Base-by-base conservation (phyloP, 2,329 filamentous ascomycete species). In the Hypoxylon sp. region DNA sequence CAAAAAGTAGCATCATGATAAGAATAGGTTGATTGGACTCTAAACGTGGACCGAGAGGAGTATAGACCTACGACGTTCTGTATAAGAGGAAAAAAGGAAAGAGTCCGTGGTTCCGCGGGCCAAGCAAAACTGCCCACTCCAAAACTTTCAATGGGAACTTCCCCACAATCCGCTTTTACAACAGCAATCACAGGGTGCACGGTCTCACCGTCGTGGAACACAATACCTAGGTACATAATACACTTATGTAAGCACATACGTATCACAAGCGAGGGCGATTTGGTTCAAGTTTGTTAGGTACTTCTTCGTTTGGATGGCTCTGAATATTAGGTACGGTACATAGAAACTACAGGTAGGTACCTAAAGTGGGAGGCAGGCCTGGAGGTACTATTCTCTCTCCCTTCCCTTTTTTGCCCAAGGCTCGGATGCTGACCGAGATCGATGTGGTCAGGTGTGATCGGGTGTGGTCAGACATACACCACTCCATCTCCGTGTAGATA, bases 201-300 rank as follows among this genome's bases (percentile, higher is more conserved):
- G 11, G 34, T 57, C 63, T 64, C 65, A 72, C 65, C 65, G 67
- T 69, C 51, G 30, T 57, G 19, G 49, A 36, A 51, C 28, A 51
- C n/a, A 48, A 17, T 11, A 14, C 10, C 10, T 14, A 23, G 19
- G 43, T 46, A 23, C 3, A 28, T 9, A 17, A 19, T 38, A 38
- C n/a, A 55, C 17, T 41, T 50, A 63, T n/a, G 36, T 63, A 57
- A 46, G 38, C 21, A 57, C 14, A 25, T 46, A 48, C 45, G 34
- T 45, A 30, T 34, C n/a, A 13, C 17, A 41, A 50, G n/a, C 17
- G 19, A 28, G 17, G 28, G 13, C 10, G 45, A 11, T 43, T 21
- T 32, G 23, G 21, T 58, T 32, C 45, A 50, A 41, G 32, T 49
- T 58, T 9, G 38, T 45, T 41, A 38, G 5, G 7, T 9, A 21